Percentiles rank a stretch among this genome's conserved stretches.
phyloP scores from a whole-genome alignment of 768 basidiomycete species.

The Amanita thiersii region DNA sequence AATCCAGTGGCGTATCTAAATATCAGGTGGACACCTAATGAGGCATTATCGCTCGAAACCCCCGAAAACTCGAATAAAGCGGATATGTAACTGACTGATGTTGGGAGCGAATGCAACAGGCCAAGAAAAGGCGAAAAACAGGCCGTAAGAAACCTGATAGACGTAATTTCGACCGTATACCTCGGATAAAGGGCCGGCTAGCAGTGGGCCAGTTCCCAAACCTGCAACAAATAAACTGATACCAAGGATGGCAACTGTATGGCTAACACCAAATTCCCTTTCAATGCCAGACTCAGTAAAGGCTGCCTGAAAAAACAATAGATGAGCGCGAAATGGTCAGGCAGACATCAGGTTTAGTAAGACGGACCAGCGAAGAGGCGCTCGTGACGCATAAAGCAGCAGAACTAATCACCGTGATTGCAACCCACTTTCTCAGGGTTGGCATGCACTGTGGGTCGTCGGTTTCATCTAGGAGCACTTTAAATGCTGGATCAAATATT shows the following conservation, averaged over 20 bases:
- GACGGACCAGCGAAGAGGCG: slow-evolving; percentile 48
- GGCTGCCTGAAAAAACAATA: slow-evolving; percentile 31
- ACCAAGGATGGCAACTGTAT: slow-evolving; percentile 41
- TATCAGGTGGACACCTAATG: slow-evolving; percentile 48
- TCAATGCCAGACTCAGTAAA: slow-evolving; percentile 58
- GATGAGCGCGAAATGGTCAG: background rate
- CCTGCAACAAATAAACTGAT: slow-evolving; percentile 56
- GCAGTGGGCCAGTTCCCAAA: slow-evolving; percentile 44
- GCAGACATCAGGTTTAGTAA: background rate
- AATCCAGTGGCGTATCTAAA: slow-evolving; percentile 49
- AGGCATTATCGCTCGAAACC: background rate
- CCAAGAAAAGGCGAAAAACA: slow-evolving; percentile 59
- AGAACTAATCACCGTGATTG: slow-evolving; percentile 36
- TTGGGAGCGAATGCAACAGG: slow-evolving; percentile 70
- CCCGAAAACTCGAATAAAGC: background rate
- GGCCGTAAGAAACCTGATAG: slow-evolving; percentile 50
- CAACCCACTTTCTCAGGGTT: slow-evolving; percentile 36
- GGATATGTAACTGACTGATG: slow-evolving; percentile 43
- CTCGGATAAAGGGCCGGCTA: slow-evolving; percentile 47
- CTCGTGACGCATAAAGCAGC: slow-evolving; percentile 45
- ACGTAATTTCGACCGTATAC: slow-evolving; percentile 60
- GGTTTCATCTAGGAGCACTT: slow-evolving; percentile 28
- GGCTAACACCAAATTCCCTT: slow-evolving; percentile 35
- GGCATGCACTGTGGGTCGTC: slow-evolving; percentile 37
- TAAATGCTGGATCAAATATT: slow-evolving; percentile 13